phyloP scores from a whole-genome alignment of 257 asterid species.

The Scutellaria baicalensis region DNA sequence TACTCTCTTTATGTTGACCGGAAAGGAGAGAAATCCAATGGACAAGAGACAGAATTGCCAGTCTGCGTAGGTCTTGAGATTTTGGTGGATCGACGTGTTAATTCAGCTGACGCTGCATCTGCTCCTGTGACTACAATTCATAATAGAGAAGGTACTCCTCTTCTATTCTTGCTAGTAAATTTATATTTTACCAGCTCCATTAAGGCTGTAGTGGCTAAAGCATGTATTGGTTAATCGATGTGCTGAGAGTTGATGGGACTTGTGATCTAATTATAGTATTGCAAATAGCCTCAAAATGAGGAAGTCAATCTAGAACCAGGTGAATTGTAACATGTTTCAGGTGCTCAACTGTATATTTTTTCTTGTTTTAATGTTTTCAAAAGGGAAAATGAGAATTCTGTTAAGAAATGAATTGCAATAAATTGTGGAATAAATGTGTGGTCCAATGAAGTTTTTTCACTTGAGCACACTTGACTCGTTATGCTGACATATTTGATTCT shows the following conservation, averaged over 20 bases:
- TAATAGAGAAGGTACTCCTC: conserved; percentile 50
- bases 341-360: neutral
- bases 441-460: neutral
- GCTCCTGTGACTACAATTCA: conserved; percentile 34
- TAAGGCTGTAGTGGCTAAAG: neutral
- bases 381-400: neutral
- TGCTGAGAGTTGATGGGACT: neutral
- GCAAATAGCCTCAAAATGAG: neutral
- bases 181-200: neutral
- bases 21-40: conserved; percentile 26
- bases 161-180: neutral
- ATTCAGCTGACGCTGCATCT: conserved; percentile 26
- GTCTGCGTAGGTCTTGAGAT: conserved; percentile 77
- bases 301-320: neutral
- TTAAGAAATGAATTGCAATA: neutral
- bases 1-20: conserved; percentile 54
- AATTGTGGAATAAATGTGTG: neutral
- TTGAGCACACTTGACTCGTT: neutral
- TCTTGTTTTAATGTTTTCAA: neutral
- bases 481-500: neutral
- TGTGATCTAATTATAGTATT: neutral
- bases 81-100: conserved; percentile 45
- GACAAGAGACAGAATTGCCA: conserved; percentile 49
- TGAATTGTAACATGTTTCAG: neutral
- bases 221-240: neutral